A percentile compares a stretch with the other conserved stretches of the same genome.
Conservation (phyloP, 768 basidiomycete genomes). For the Russula brevipes region DNA sequence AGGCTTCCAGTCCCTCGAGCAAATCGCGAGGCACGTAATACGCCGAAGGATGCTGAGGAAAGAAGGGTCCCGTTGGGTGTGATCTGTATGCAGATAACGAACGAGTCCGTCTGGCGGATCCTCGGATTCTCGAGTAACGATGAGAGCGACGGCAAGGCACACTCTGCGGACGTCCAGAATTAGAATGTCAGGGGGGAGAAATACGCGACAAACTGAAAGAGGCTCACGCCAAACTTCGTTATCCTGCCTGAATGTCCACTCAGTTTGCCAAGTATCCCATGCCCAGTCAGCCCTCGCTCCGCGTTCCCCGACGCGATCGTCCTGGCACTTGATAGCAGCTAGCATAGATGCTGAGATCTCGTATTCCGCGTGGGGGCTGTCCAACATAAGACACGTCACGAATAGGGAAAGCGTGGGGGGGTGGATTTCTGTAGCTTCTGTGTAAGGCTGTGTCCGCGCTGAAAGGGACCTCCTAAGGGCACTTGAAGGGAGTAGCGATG, state of each 20-base stretch:
- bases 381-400: slow-evolving; percentile 60
- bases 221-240: slow-evolving; percentile 68
- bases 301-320: slow-evolving; percentile 54
- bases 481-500: not conserved
- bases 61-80: slow-evolving; percentile 51
- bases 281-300: slow-evolving; percentile 65
- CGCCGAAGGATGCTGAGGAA: slow-evolving; percentile 60
- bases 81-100: slow-evolving; percentile 74
- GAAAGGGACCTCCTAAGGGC: not conserved
- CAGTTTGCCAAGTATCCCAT: slow-evolving; percentile 67
- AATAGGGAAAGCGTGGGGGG: slow-evolving; percentile 52
- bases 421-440: slow-evolving; percentile 26
- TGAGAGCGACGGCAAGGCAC: slow-evolving; percentile 58
- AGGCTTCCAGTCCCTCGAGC: slow-evolving; percentile 62
- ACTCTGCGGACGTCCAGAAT: slow-evolving; percentile 38
- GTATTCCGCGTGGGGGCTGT: slow-evolving; percentile 54
- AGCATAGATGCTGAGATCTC: slow-evolving; percentile 63
- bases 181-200: not conserved
- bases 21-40: slow-evolving; percentile 63
- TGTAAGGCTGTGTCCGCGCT: slow-evolving; percentile 11
- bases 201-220: not conserved
- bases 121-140: slow-evolving; percentile 53
- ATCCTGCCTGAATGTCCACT: slow-evolving; percentile 65
- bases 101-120: slow-evolving; percentile 58
- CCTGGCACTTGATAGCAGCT: slow-evolving; percentile 63